Evolutionary conservation across 176 grass and related monocot species (phyloP).

Genomic region (Rhynchospora breviuscula): DNA sequence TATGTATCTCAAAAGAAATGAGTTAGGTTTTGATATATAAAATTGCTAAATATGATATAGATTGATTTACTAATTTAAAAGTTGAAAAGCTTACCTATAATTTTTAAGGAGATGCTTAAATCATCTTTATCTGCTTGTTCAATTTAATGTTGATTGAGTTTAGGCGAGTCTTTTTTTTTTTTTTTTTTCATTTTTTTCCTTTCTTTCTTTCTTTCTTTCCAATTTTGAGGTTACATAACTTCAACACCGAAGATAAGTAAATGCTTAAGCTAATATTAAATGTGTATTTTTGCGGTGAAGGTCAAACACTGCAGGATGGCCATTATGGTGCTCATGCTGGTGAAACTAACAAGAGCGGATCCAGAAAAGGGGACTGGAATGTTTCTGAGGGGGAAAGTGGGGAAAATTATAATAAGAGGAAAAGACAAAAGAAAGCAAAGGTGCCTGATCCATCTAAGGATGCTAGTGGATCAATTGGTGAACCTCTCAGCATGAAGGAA

Average conservation of each 20-base stretch:
- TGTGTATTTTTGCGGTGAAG: not conserved
- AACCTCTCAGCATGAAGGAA: slow-evolving; percentile 3
- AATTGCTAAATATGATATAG: not conserved
- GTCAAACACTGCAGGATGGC: not conserved
- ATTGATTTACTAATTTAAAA: not conserved
- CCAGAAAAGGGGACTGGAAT: not conserved
- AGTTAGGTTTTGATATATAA: not conserved
- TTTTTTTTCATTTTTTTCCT: not conserved
- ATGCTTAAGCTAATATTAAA: not conserved
- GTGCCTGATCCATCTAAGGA: slow-evolving; percentile 3
- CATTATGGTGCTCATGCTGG: slow-evolving; percentile 10
- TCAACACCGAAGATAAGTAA: not conserved
- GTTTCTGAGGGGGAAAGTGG: slow-evolving; percentile 4
- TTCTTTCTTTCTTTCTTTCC: not conserved
- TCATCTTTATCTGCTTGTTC: slow-evolving; percentile 11
- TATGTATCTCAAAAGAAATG: not conserved
- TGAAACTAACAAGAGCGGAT: slow-evolving; percentile 9
- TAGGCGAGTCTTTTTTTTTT: slow-evolving; percentile 8
- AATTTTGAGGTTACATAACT: slow-evolving; percentile 3
- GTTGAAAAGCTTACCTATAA: not conserved
- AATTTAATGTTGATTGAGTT: not conserved
- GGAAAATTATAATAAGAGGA: slow-evolving; percentile 19
- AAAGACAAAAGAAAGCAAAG: slow-evolving; percentile 21
- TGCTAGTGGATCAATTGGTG: slow-evolving; percentile 16
- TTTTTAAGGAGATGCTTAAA: not conserved